Base-by-base conservation (phyloP, 148 eudicot genomes). In the Rhododendron molle region DNA sequence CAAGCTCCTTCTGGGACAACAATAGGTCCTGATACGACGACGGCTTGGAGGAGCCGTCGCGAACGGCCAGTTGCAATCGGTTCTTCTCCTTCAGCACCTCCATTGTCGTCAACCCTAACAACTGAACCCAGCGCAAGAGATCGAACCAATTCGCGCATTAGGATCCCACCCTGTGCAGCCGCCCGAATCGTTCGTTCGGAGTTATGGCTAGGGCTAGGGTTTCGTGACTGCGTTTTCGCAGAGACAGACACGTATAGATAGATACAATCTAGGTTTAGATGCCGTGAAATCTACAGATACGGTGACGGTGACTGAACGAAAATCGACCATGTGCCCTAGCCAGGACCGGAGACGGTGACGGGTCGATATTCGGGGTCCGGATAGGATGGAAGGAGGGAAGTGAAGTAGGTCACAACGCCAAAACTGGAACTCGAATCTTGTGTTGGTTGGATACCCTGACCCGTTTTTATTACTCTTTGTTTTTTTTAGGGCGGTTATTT, bases 1-100 rank as follows among this genome's bases (percentile, higher is more conserved):
- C 90, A 3, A 95, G 92, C 77, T 87, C 91, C 88, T 84, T 89
- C 90, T 96, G 99, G 28, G 91, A 87, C 30, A 93, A 89, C 86
- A 96, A 88, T 76, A 91, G 85, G 38, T 85, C 92, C 72, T 85
- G 84, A 54, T 88, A 90, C 73, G 96, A 88, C 88, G 86, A 83
- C 86, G 87, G 36, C 74, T 69, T 80, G 8, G 91, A 73, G 79
- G 91, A 73, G 79, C 81, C 60, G 5, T 54, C 87, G 54, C 89
- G 86, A 50, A 90, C 80, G 32, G 85, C 95, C 76, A 94, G 81
- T 81, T 94, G 90, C 6, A 90, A 78, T 7, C 89, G 91, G 54
- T 86, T 86, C 60, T 54, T 16, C 60, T 54, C 60, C 34, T 86
- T 85, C 74, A 84, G 86, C 4, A 85, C 80, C 86, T 89, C 96